Conservation (phyloP, 139 green algal genomes). For the Closterium sp. region DNA sequence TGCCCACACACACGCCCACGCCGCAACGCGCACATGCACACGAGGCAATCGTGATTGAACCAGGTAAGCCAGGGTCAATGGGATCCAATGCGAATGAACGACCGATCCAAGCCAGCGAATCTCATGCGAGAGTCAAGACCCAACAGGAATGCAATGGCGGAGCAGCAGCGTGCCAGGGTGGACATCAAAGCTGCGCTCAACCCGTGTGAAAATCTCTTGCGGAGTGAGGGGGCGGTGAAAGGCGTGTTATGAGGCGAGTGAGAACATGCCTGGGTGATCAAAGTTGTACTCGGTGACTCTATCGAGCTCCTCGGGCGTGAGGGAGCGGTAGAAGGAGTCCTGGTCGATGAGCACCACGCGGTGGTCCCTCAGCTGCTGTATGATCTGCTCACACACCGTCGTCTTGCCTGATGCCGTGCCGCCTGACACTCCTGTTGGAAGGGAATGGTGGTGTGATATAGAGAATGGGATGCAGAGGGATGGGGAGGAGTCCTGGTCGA, state of each 20-base stretch:
- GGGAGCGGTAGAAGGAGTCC: constrained; percentile 90
- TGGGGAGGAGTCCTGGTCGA: too few relatives aligned
- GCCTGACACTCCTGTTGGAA: constrained; percentile 64
- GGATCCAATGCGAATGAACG: too few relatives aligned
- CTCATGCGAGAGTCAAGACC: too few relatives aligned
- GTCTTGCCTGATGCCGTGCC: constrained; percentile 86
- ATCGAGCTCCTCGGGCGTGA: constrained; percentile 69
- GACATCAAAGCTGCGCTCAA: too few relatives aligned
- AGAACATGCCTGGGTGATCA: constrained; percentile 73
- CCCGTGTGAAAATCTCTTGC: too few relatives aligned
- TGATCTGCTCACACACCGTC: constrained; percentile 92
- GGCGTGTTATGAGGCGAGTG: background rate
- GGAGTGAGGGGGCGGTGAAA: too few relatives aligned
- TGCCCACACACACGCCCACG: too few relatives aligned
- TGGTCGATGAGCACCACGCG: constrained; percentile 77
- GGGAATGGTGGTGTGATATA: too few relatives aligned
- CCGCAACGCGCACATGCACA: background rate
- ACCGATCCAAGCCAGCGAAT: too few relatives aligned
- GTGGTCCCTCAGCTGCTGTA: constrained; percentile 84
- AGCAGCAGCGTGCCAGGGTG: too few relatives aligned
- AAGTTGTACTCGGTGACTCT: constrained; percentile 88
- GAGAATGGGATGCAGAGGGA: background rate
- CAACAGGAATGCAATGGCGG: too few relatives aligned
- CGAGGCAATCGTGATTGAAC: too few relatives aligned
- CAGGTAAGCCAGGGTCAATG: background rate